Percentiles rank a stretch among this genome's conserved stretches.
Evolutionary conservation across 768 basidiomycete genomes (phyloP).

Genomic region (Russula sp.): DNA sequence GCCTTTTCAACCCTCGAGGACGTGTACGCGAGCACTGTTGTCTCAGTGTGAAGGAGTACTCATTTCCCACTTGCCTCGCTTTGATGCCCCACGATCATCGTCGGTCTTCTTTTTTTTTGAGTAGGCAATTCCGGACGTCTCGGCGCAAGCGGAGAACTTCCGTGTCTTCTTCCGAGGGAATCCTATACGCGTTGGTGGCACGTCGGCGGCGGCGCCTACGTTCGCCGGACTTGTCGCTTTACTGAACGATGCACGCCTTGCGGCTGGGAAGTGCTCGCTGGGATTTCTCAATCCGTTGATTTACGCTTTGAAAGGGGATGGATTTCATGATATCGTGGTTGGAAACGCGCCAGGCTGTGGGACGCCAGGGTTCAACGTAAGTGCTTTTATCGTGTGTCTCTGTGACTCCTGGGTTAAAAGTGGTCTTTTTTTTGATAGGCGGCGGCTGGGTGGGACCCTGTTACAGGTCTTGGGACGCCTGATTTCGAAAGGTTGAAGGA

Average conservation of each 20-base stretch:
- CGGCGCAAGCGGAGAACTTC: slow-evolving; percentile 51
- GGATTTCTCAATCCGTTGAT: slow-evolving; percentile 68
- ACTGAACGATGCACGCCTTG: slow-evolving; percentile 56
- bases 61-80: background rate
- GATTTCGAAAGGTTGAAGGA: slow-evolving; percentile 37
- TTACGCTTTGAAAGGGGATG: slow-evolving; percentile 43
- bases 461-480: slow-evolving; percentile 38
- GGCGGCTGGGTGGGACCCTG: slow-evolving; percentile 39
- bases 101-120: background rate
- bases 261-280: slow-evolving; percentile 43
- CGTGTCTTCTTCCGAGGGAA: slow-evolving; percentile 43
- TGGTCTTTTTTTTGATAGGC: slow-evolving; percentile 29
- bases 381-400: slow-evolving; percentile 30
- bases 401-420: background rate
- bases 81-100: too few species aligned
- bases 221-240: slow-evolving; percentile 49
- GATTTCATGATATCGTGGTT: slow-evolving; percentile 55
- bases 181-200: slow-evolving; percentile 45
- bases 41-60: background rate
- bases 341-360: slow-evolving; percentile 62
- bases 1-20: slow-evolving; percentile 54
- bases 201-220: slow-evolving; percentile 56
- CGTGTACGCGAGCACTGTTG: slow-evolving; percentile 42
- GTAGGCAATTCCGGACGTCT: slow-evolving; percentile 59
- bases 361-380: slow-evolving; percentile 62